Evolutionary conservation across 805 yeast genomes (phyloP).

Genomic region (Grigorovia yakushimaensis): DNA sequence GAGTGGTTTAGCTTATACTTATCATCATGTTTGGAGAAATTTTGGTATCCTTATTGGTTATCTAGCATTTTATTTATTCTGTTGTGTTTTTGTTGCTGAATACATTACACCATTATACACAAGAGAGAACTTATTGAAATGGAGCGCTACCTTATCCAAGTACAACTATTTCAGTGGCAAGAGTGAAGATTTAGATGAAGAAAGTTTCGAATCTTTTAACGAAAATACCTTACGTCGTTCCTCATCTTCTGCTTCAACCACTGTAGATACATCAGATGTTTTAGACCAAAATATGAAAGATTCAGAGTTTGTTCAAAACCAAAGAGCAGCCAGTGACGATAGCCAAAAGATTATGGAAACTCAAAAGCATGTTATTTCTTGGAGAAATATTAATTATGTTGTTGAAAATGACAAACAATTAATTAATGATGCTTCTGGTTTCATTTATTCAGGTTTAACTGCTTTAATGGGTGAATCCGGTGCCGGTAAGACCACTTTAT

Average conservation of each 20-base stretch:
- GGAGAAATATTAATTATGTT: slow-evolving; percentile 53
- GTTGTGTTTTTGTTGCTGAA: slow-evolving; percentile 27
- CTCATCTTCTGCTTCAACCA: slow-evolving; percentile 7
- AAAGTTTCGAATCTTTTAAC: not conserved
- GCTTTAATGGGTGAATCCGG: slow-evolving; percentile 61
- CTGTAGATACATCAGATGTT: slow-evolving; percentile 6
- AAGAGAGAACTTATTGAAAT: slow-evolving; percentile 8
- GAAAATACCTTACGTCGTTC: slow-evolving; percentile 3
- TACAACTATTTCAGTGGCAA: slow-evolving; percentile 3
- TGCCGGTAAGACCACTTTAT: slow-evolving; percentile 54
- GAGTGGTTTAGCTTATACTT: slow-evolving; percentile 39
- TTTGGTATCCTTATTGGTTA: slow-evolving; percentile 54
- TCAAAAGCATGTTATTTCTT: slow-evolving; percentile 42
- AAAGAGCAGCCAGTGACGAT: not conserved
- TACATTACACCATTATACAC: slow-evolving; percentile 20
- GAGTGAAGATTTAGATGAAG: not conserved
- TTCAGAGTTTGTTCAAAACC: slow-evolving; percentile 6
- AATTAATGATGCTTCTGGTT: slow-evolving; percentile 45
- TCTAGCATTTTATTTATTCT: slow-evolving; percentile 29
- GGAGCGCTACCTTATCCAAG: slow-evolving; percentile 3
- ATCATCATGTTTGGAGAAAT: slow-evolving; percentile 67
- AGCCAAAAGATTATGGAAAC: slow-evolving; percentile 3
- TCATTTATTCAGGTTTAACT: slow-evolving; percentile 57
- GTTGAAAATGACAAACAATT: slow-evolving; percentile 31
- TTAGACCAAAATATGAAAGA: slow-evolving; percentile 1